Evolutionary conservation across 495 filamentous ascomycete genomes (phyloP).

Genomic region (Tuber calosporum): DNA sequence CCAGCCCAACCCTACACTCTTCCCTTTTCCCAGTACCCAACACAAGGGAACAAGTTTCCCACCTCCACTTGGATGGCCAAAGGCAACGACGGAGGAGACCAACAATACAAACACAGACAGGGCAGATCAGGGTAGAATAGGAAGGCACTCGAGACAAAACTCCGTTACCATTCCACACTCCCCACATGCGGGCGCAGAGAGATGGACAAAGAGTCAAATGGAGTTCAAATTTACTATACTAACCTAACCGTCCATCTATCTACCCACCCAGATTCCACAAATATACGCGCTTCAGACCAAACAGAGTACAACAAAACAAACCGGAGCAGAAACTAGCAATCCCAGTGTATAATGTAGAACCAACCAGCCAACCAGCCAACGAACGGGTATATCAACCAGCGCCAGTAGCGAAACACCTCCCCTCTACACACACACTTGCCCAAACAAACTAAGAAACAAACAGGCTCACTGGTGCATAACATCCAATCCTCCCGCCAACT

Average conservation of each 20-base stretch:
- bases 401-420: neutral
- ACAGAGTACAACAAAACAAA: neutral
- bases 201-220: neutral
- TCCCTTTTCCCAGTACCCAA: neutral
- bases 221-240: neutral
- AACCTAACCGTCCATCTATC: neutral
- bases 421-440: constrained; percentile 15
- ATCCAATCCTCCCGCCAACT: constrained; percentile 75
- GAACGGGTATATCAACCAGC: constrained; percentile 3
- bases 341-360: constrained; percentile 4
- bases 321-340: neutral
- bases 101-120: neutral
- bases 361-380: neutral
- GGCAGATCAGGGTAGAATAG: neutral
- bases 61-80: neutral
- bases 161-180: neutral
- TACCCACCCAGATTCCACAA: neutral
- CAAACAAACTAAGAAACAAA: constrained; percentile 12
- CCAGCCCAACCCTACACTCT: neutral
- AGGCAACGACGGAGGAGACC: neutral
- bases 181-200: neutral
- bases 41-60: neutral
- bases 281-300: neutral
- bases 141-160: neutral
- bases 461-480: constrained; percentile 44